phyloP scores from a whole-genome alignment of 371 early-diverging fungal genomes.

The Dinochytrium kinnereticum region DNA sequence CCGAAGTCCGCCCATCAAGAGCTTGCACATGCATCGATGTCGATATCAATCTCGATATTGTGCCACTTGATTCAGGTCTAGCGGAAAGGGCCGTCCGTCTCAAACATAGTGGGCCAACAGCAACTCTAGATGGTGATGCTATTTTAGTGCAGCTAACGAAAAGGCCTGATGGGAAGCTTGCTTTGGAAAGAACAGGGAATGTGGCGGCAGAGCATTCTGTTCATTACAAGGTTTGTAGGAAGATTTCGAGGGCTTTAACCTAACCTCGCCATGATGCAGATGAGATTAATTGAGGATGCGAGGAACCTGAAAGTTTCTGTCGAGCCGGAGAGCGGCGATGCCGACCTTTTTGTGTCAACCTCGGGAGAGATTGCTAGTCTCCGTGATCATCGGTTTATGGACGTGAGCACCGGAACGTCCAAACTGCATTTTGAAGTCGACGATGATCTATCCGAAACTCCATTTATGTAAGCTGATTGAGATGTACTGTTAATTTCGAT shows the following conservation, averaged over 20 bases:
- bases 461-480: conserved; percentile 24
- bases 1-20: conserved; percentile 67
- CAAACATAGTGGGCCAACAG: conserved; percentile 18
- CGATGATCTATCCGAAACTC: conserved; percentile 1
- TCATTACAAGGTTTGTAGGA: conserved; percentile 30
- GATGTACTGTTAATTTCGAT: too few relatives aligned
- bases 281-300: conserved; percentile 1
- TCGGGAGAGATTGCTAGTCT: conserved; percentile 27
- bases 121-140: not conserved
- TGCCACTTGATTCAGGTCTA: conserved; percentile 51
- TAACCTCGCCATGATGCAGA: not conserved
- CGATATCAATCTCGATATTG: conserved; percentile 84
- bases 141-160: not conserved
- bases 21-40: conserved; percentile 80
- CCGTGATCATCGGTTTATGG: conserved; percentile 35
- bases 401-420: conserved; percentile 35
- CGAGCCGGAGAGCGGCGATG: conserved; percentile 37
- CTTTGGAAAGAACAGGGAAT: not conserved
- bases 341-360: conserved; percentile 41
- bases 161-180: not conserved
- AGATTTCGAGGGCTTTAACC: too few relatives aligned
- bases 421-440: conserved; percentile 35
- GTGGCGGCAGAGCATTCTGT: conserved; percentile 19
- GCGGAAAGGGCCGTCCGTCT: conserved; percentile 40
- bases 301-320: conserved; percentile 18